These are phyloP conservation scores for Nakaseomyces glabratus DNA, from an alignment of 1,139 yeast genomes.

Conservation along the genomic window DNA sequence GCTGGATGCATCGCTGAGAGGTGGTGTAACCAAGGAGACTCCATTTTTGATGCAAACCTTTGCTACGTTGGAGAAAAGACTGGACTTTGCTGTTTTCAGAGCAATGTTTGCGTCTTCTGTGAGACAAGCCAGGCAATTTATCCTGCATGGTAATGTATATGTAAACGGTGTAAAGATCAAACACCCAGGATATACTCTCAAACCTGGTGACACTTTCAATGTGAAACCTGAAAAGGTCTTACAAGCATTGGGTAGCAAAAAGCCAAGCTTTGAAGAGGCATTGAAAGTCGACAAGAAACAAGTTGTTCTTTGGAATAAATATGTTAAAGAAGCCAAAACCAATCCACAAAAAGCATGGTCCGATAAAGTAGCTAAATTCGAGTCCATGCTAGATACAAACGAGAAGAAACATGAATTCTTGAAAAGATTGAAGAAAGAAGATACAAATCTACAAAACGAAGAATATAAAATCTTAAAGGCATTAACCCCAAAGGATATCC, in stretches of 20 bases:
- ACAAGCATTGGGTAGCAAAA: constrained; percentile 72
- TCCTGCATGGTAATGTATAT: constrained; percentile 69
- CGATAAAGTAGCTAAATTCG: constrained; percentile 30
- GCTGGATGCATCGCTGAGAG: constrained; percentile 65
- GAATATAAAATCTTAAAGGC: constrained; percentile 22
- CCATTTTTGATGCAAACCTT: constrained; percentile 85
- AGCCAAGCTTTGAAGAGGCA: constrained; percentile 66
- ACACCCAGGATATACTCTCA: constrained; percentile 71
- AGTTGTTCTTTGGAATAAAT: constrained; percentile 65
- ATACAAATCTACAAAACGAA: constrained; percentile 21
- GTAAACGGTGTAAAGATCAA: constrained; percentile 75
- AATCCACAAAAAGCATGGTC: constrained; percentile 55
- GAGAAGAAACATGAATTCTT: constrained; percentile 21
- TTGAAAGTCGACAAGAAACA: constrained; percentile 62
- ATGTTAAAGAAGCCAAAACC: constrained; percentile 45
- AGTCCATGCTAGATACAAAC: constrained; percentile 20
- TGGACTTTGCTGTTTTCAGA: constrained; percentile 84
- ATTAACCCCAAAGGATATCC: constrained; percentile 24
- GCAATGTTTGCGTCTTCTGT: constrained; percentile 89
- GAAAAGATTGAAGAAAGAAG: constrained; percentile 22
- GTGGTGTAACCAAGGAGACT: constrained; percentile 46
- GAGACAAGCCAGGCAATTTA: constrained; percentile 88
- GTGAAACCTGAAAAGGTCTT: constrained; percentile 83
- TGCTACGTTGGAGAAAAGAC: constrained; percentile 78
- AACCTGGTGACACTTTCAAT: constrained; percentile 78